phyloP scores from a whole-genome alignment of 1,139 yeast species.

The Saccharomycopsis phalli region DNA sequence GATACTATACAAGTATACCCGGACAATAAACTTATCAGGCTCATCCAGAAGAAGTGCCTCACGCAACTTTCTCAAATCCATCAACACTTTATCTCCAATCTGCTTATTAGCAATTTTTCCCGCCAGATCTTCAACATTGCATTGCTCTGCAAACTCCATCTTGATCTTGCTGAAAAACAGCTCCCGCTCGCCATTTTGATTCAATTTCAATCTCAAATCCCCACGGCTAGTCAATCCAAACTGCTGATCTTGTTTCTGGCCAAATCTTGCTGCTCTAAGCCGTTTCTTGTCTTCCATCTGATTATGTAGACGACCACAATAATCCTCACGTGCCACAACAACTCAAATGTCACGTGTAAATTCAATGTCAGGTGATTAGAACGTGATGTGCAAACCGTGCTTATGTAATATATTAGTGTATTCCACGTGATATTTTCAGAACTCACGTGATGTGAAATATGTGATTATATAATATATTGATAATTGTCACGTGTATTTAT shows the following conservation, averaged over 20 bases:
- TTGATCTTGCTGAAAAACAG: conserved; percentile 34
- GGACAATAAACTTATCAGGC: conserved; percentile 35
- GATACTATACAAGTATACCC: conserved; percentile 44
- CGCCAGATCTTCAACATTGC: conserved; percentile 2
- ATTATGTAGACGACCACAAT: too few species aligned
- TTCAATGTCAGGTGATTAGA: too few species aligned
- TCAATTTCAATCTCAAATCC: conserved; percentile 40
- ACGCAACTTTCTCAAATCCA: conserved; percentile 40
- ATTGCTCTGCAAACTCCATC: conserved; percentile 21
- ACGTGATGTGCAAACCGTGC: too few species aligned
- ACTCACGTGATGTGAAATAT: too few species aligned
- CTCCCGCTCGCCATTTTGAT: conserved; percentile 31
- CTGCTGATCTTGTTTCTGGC: conserved; percentile 18
- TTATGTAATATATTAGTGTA: too few species aligned
- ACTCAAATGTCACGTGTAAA: too few species aligned
- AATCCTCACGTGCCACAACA: too few species aligned
- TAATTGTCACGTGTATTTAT: too few species aligned
- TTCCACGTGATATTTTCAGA: too few species aligned
- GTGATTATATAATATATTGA: too few species aligned
- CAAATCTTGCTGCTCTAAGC: conserved; percentile 9
- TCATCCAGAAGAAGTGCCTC: conserved; percentile 40
- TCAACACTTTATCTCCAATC: conserved; percentile 25
- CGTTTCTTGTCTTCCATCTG: conserved; percentile 3
- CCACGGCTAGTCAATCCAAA: conserved; percentile 55
- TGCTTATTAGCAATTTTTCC: not conserved